Evolutionary conservation across 2,329 filamentous ascomycete species (phyloP), one percentile per base, ranked within the genome.

Genomic region (Ceratocystis alfenasii): DNA sequence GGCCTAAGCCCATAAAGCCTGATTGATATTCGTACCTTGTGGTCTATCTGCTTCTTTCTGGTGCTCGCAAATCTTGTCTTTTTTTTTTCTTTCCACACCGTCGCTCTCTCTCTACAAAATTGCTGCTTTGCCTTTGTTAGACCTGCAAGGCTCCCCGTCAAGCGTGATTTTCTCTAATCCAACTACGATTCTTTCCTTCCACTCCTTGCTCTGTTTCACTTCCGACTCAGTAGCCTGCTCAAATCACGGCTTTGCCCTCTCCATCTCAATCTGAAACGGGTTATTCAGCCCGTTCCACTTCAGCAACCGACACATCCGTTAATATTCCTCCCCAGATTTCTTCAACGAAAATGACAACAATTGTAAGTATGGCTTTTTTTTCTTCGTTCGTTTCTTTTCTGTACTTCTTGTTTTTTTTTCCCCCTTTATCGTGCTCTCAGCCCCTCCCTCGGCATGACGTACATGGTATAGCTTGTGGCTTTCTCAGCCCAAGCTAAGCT

Each of bases 401-500:
- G 2, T 33, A 15, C 22, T 30, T 10, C 2, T 20, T 50, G 17
- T 50, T 28, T 57, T 33, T 17, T 33, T 2, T 30, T 6, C 10
- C 5, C 48, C 20, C 50, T 15, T 55, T 8, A 22, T 48, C n/a
- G 20, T 48, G 22, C 50, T 30, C 8, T 55, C 50, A 8, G 20
- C 50, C 25, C 50, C 50, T 55, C 50, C 25, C 25, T 10, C 50
- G 10, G 36, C 36, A 41, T 41, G 36, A 12, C 36, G 8, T 41
- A 41, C 20, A 15, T 22, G 20, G 20, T 17, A 30, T 22, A 57
- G 53, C 53, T 33, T 57, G 25, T 25, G 53, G 53, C 22, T 25
- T 57, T 33, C 53, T 28, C 22, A 57, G 53, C 53, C 53, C 28
- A 57, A 57, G 53, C 53, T 53, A 33, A 50, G 46, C 48, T 50